Evolutionary conservation across 208 protist species (phyloP), one percentile per base, ranked within the genome.

Genomic region (Trypanosoma brucei): DNA sequence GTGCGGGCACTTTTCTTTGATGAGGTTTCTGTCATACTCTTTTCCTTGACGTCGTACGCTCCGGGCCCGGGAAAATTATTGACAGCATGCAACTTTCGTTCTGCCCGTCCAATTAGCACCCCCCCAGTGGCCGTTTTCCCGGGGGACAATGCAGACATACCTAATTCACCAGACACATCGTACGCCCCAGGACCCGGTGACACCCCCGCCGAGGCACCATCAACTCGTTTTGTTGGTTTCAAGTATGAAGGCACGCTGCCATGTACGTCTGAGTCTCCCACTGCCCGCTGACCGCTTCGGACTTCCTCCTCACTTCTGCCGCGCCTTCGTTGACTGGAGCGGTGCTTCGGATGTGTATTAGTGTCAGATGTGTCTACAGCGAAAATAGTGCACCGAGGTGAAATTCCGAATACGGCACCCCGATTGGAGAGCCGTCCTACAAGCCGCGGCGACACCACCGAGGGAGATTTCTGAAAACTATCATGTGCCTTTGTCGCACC

Each of bases 111-210:
- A 54, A 54, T 54, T 8, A 34, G 30, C 11, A 31, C 22, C 6
- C 9, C 50, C 6, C 50, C 31, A 8, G 30, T n/a, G 50, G 31
- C 22, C 50, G 9, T 14, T n/a, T 54, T 54, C 31, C 6, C 30
- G 11, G 50, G 6, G 50, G 50, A 54, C 6, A 6, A 8, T 7
- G 22, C n/a, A 6, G 6, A 35, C 7, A 0, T 31, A 54, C 50
- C 50, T 6, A 54, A 35, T n/a, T n/a, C 50, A 31, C 31, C 50
- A 6, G 50, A 35, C n/a, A 54, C 50, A 31, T 84, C 68, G 65
- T 88, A 88, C 40, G 76, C 44, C 33, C 82, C 82, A 3, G 82
- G 82, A 30, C 82, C 82, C 30, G 78, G 82, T 37, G 61, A 61
- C 36, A 58, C 64, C 0, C 5, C 3, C n/a, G 7, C 45, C 2